Evolutionary conservation across 352 stramenopile species (phyloP).

Genomic region (Blastocystis sp.): DNA sequence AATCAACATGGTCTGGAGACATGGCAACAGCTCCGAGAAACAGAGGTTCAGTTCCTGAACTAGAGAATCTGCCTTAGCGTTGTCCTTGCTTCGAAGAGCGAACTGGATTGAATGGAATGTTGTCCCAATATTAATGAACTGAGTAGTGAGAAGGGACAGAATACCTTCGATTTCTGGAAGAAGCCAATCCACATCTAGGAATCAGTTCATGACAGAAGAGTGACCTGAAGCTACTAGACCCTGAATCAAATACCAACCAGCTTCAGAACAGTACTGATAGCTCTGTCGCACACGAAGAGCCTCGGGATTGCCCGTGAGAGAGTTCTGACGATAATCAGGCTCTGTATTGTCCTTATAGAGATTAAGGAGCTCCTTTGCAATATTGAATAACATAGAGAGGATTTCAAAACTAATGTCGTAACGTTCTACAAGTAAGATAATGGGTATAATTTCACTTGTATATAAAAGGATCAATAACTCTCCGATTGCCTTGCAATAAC

Average conservation of each 20-base stretch:
- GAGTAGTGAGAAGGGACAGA: neutral
- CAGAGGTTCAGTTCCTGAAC: slow-evolving; percentile 26
- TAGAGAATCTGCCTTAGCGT: neutral
- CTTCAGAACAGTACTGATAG: slow-evolving; percentile 36
- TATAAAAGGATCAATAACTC: slow-evolving; percentile 12
- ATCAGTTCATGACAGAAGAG: neutral
- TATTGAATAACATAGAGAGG: neutral
- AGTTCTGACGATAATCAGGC: neutral
- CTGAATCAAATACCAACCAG: slow-evolving; percentile 4
- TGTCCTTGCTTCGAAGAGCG: neutral
- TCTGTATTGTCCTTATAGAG: slow-evolving; percentile 13
- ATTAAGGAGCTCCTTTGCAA: neutral
- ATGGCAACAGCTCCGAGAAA: neutral
- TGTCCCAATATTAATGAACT: neutral
- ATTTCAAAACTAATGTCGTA: slow-evolving; percentile 37
- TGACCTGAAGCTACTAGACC: neutral
- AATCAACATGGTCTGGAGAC: slow-evolving; percentile 9
- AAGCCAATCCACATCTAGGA: slow-evolving; percentile 44
- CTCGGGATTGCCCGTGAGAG: neutral
- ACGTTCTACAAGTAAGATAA: neutral
- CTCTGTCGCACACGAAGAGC: neutral
- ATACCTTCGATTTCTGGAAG: slow-evolving; percentile 48
- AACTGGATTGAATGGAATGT: slow-evolving; percentile 54
- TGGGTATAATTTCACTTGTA: neutral
- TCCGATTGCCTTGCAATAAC: slow-evolving; percentile 30